A percentile compares a stretch with the other conserved stretches of the same genome.
Evolutionary conservation across 2,329 filamentous ascomycete genomes (phyloP).

Genomic region (Lecanicillium sp.): DNA sequence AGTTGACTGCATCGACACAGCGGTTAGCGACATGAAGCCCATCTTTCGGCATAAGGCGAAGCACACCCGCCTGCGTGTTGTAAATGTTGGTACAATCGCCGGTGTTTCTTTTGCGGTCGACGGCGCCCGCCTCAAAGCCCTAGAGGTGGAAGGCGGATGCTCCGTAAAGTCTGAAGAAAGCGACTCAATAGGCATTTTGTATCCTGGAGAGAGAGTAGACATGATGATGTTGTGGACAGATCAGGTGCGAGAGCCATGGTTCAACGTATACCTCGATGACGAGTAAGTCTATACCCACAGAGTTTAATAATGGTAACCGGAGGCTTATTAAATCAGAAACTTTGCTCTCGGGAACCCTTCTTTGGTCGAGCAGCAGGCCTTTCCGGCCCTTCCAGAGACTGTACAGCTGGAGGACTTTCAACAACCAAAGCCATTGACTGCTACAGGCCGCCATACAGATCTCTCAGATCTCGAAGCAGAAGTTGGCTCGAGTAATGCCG

Average conservation of each 20-base stretch:
- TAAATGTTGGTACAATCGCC: slow-evolving; percentile 16
- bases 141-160: slow-evolving; percentile 15
- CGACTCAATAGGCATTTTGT: slow-evolving; percentile 15
- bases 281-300: slow-evolving; percentile 13
- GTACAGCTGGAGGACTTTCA: background rate
- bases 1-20: slow-evolving; percentile 12
- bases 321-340: no score
- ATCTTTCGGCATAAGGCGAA: slow-evolving; percentile 9
- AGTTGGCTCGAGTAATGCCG: background rate
- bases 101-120: slow-evolving; percentile 14
- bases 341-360: slow-evolving; percentile 14
- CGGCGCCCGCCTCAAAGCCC: slow-evolving; percentile 14
- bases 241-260: slow-evolving; percentile 6
- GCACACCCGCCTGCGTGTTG: slow-evolving; percentile 12
- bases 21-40: slow-evolving; percentile 9
- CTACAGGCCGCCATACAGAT: slow-evolving; percentile 1
- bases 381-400: slow-evolving; percentile 6
- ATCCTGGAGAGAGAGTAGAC: slow-evolving; percentile 17
- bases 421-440: slow-evolving; percentile 1
- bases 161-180: slow-evolving; percentile 8
- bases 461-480: background rate
- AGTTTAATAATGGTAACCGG: no score
- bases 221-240: slow-evolving; percentile 13
- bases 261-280: slow-evolving; percentile 17
- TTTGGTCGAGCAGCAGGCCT: slow-evolving; percentile 5